phyloP scores from a whole-genome alignment of 139 green algal genomes.

The Limnomonas spitsbergensis region DNA sequence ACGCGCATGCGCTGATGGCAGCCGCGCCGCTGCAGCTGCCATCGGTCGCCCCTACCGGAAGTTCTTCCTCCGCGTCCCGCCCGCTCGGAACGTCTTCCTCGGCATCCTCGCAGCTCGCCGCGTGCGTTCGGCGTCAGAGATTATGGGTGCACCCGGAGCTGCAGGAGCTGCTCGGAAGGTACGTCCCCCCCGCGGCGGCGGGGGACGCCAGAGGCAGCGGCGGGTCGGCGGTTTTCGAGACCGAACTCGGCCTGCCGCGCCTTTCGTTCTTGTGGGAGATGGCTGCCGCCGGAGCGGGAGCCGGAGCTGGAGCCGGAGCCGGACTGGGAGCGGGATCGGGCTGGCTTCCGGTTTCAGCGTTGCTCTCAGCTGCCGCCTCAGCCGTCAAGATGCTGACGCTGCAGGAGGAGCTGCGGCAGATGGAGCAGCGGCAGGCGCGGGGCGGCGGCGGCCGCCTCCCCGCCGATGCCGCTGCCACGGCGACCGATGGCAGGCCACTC shows the following conservation, averaged over 20 bases:
- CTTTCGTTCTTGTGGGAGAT: slow-evolving; percentile 53
- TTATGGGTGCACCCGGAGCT: slow-evolving; percentile 3
- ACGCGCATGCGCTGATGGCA: slow-evolving; percentile 53
- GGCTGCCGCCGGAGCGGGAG: neutral
- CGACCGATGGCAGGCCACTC: too few species aligned
- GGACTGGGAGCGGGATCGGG: neutral
- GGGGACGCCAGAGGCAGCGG: neutral
- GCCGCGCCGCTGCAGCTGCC: neutral
- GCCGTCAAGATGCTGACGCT: slow-evolving; percentile 22
- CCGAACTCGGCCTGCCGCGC: slow-evolving; percentile 28
- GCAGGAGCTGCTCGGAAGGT: neutral
- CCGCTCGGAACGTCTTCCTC: too few species aligned
- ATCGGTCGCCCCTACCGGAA: too few species aligned
- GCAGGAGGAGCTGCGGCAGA: neutral
- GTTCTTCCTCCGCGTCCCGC: too few species aligned
- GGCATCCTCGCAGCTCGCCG: too few species aligned
- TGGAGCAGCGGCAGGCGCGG: neutral
- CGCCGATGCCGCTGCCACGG: neutral
- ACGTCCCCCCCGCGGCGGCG: too few species aligned
- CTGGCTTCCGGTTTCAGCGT: neutral
- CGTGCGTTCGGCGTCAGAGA: too few species aligned
- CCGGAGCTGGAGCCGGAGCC: too few species aligned
- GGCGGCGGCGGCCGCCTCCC: neutral
- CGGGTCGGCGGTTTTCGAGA: slow-evolving; percentile 27
- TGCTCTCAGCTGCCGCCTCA: slow-evolving; percentile 31